Conservation (phyloP, 2,329 filamentous ascomycete genomes). For the Dothistroma septosporum region DNA sequence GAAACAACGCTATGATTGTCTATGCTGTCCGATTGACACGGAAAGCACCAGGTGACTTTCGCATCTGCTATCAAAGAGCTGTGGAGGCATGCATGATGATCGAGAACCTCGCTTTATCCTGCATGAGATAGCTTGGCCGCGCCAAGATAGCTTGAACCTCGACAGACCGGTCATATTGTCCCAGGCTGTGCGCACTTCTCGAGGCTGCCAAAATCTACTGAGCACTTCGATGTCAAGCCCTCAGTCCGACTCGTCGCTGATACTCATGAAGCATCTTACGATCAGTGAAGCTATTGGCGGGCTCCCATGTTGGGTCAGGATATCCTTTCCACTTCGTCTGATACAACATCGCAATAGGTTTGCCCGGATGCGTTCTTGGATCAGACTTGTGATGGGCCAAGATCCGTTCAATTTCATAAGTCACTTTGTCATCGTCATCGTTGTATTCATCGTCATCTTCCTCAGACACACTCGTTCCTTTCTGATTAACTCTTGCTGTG, state of each 20-base stretch:
- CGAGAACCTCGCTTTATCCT: background rate
- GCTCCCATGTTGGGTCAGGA: conserved; percentile 29
- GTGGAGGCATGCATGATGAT: background rate
- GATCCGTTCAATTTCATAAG: conserved; percentile 28
- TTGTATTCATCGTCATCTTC: conserved; percentile 1
- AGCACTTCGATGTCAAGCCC: background rate
- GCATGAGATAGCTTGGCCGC: background rate
- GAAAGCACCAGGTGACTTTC: too few relatives aligned
- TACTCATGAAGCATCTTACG: conserved; percentile 24
- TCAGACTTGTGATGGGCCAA: conserved; percentile 27
- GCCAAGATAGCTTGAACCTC: background rate
- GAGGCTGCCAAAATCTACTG: background rate
- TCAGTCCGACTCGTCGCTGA: background rate
- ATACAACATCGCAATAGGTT: conserved; percentile 30
- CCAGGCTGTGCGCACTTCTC: background rate
- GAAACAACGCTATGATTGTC: background rate
- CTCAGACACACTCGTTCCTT: background rate
- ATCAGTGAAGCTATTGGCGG: conserved; percentile 22
- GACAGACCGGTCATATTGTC: background rate
- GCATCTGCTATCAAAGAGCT: background rate
- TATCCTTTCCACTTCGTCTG: conserved; percentile 32
- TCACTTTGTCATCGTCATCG: conserved; percentile 12
- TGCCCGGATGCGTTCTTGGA: conserved; percentile 27
- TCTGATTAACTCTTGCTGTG: background rate
- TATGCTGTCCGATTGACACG: too few relatives aligned